Evolutionary conservation across 371 early-diverging fungal species (phyloP).

Genomic region (Coemansia sp.): DNA sequence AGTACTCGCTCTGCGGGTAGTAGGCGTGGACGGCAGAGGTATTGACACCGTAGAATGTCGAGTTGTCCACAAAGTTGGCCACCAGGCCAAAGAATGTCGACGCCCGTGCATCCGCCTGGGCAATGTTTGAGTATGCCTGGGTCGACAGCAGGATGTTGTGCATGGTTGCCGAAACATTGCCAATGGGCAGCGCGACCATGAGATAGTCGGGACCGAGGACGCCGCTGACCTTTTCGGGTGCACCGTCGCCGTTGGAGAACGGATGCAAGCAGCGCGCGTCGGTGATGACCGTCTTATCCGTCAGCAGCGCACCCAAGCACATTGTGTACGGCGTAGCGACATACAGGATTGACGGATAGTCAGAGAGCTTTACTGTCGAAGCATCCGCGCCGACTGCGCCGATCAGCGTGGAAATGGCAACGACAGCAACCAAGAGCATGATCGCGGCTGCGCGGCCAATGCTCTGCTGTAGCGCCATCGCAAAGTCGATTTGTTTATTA

Average conservation of each 20-base stretch:
- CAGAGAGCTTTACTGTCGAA: constrained; percentile 23
- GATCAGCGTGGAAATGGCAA: constrained; percentile 2
- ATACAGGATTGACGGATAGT: constrained; percentile 40
- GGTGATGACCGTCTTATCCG: constrained; percentile 34
- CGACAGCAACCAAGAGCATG: neutral
- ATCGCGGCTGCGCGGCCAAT: neutral
- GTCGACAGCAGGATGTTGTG: constrained; percentile 44
- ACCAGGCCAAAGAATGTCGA: constrained; percentile 39
- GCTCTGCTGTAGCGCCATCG: neutral
- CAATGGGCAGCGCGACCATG: constrained; percentile 43
- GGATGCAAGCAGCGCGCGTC: constrained; percentile 49
- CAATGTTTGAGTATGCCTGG: constrained; percentile 21
- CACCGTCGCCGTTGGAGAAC: constrained; percentile 35
- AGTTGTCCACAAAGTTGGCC: constrained; percentile 37
- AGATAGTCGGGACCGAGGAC: constrained; percentile 37
- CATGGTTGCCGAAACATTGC: constrained; percentile 35
- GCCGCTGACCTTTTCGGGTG: constrained; percentile 23
- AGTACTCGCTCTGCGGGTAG: constrained; percentile 45
- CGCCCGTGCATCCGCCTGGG: constrained; percentile 34
- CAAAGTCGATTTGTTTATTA: neutral
- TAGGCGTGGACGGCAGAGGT: constrained; percentile 41
- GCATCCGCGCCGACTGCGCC: constrained; percentile 4
- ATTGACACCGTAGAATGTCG: constrained; percentile 40
- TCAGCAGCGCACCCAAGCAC: constrained; percentile 46
- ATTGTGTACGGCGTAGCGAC: constrained; percentile 42